These are phyloP conservation scores for Hansenula lynferdii DNA, from an alignment of 1,139 yeast species.

Conservation along the genomic window DNA sequence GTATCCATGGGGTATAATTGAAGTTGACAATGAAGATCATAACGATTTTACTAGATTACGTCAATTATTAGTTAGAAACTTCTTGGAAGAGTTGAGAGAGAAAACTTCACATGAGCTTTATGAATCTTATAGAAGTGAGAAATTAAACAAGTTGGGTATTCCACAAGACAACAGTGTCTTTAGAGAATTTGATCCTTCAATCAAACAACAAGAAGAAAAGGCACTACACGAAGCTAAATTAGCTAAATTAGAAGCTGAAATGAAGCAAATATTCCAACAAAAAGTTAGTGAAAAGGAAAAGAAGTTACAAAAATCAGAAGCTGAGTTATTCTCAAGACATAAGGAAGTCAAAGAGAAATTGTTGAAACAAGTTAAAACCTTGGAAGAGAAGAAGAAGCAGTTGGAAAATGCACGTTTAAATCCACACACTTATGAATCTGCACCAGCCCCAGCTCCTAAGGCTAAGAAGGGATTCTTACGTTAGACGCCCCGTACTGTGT, in stretches of 20 bases:
- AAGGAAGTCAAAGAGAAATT: slow-evolving; percentile 96
- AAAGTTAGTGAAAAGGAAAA: slow-evolving; percentile 97
- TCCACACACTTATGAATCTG: slow-evolving; percentile 48
- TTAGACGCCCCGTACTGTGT: too few species aligned
- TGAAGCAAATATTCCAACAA: slow-evolving; percentile 96
- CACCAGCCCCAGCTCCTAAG: slow-evolving; percentile 44
- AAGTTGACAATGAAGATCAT: slow-evolving; percentile 92
- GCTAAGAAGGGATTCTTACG: slow-evolving; percentile 61
- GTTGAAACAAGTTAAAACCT: slow-evolving; percentile 77
- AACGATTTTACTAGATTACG: slow-evolving; percentile 91
- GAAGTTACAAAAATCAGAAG: slow-evolving; percentile 95
- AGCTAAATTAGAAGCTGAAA: slow-evolving; percentile 92
- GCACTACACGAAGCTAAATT: slow-evolving; percentile 90
- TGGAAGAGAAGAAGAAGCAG: slow-evolving; percentile 87
- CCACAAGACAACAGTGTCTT: slow-evolving; percentile 91
- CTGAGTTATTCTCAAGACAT: slow-evolving; percentile 92
- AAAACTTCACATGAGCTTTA: slow-evolving; percentile 72
- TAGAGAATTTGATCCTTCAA: slow-evolving; percentile 89
- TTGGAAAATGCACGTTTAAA: slow-evolving; percentile 66
- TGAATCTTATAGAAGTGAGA: slow-evolving; percentile 86
- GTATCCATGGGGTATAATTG: slow-evolving; percentile 98
- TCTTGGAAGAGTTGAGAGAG: slow-evolving; percentile 92
- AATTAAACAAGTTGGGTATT: slow-evolving; percentile 78
- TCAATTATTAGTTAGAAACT: slow-evolving; percentile 84
- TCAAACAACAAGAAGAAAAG: slow-evolving; percentile 92